Base-by-base conservation (phyloP, 129 eudicot species). In the Scalesia atractyloides region DNA sequence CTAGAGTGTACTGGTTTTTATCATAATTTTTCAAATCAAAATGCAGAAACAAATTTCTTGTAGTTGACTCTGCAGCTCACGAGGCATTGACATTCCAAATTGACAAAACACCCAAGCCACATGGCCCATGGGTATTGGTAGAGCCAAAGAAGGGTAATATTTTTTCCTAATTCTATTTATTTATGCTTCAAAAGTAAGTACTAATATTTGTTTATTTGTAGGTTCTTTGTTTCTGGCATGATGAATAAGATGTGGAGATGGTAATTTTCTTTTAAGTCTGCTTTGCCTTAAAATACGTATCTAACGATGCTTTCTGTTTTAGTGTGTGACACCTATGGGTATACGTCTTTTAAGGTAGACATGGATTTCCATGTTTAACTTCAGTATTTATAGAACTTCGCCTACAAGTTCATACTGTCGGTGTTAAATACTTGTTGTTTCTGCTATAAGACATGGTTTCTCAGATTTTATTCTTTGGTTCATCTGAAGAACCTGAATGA, bases 161-260 rank as follows among this genome's bases (percentile, higher is more conserved):
- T 41, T 34, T 12, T 7, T n/a, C 65, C 33, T 19, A 30, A 30
- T 19, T 50, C 14, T 43, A 47, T 20, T 24, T 5, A 22, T 43
- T 24, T 53, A 71, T 8, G 48, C 64, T 36, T 18, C 51, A 64
- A 44, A 70, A 49, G 11, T 63, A 51, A 53, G 47, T 66, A 46
- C 74, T 79, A 67, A 70, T 52, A 68, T 17, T 15, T 69, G 15
- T 52, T 65, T 11, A 30, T 52, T 41, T 81, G 86, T 86, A 95
- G 99, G 83, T 95, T 95, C 75, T 95, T 97, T 81, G 91, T 95
- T 44, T 94, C 86, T 75, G 99, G 99, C 52, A 88, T 94, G 99
- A 86, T 90, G 97, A 88, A 94, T 69, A 90, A 94, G 99, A 97
- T 94, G 60, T 74, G 82, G 9, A 13, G 67, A 76, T 70, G 67